phyloP scores from a whole-genome alignment of 805 yeast species.

The Saccharomycopsis sp. region DNA sequence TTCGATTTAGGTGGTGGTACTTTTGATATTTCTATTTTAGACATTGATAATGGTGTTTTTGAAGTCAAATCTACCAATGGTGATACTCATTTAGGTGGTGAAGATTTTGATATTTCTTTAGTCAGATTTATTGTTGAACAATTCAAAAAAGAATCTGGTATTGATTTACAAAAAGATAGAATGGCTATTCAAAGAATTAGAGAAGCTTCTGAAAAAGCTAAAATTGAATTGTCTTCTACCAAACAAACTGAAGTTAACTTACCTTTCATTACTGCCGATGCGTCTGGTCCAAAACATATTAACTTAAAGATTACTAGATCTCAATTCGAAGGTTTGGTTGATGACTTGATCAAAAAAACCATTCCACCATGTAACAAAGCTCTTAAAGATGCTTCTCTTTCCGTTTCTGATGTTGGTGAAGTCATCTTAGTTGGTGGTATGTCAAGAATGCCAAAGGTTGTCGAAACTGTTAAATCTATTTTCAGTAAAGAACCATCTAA shows the following conservation, averaged over 20 bases:
- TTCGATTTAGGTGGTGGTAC: conserved; percentile 99
- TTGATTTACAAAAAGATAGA: conserved; percentile 54
- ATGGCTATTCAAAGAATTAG: conserved; percentile 79
- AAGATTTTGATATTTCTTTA: conserved; percentile 78
- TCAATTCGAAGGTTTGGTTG: conserved; percentile 58
- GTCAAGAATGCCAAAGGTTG: conserved; percentile 87
- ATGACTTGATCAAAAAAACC: conserved; percentile 61
- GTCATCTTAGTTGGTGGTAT: conserved; percentile 84
- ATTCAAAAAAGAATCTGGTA: conserved; percentile 67
- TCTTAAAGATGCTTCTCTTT: conserved; percentile 66
- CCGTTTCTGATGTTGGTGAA: conserved; percentile 59
- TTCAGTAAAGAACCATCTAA: conserved; percentile 81
- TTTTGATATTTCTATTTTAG: conserved; percentile 91
- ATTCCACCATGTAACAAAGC: conserved; percentile 74
- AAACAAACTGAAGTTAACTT: conserved; percentile 64
- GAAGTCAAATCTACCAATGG: conserved; percentile 97
- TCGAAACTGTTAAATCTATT: conserved; percentile 62
- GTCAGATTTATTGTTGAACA: conserved; percentile 74
- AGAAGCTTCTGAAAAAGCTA: conserved; percentile 85
- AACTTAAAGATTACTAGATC: conserved; percentile 58
- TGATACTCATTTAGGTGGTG: conserved; percentile 91
- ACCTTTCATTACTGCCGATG: conserved; percentile 83
- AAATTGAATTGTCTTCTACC: conserved; percentile 73
- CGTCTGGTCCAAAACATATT: conserved; percentile 71
- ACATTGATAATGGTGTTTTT: conserved; percentile 95